A percentile compares a stretch with the other conserved stretches of the same genome.
phyloP scores from a whole-genome alignment of 2,329 filamentous ascomycete genomes.

The Harringtonia aguacate region DNA sequence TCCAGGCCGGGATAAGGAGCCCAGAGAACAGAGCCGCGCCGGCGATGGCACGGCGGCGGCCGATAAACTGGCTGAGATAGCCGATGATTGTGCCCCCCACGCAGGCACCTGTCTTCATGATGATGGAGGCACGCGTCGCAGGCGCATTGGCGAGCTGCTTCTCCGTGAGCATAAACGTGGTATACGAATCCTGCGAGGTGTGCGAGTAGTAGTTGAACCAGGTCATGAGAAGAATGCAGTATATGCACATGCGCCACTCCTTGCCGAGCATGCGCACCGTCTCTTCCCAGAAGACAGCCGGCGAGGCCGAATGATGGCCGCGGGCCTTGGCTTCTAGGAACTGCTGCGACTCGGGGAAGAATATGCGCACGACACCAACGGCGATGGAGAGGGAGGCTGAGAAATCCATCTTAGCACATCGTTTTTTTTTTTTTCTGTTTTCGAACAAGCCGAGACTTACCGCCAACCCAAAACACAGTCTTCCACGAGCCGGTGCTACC shows the following conservation, averaged over 20 bases:
- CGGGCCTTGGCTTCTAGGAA: constrained; percentile 52
- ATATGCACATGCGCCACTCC: constrained; percentile 29
- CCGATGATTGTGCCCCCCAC: constrained; percentile 56
- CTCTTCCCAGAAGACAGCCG: constrained; percentile 5
- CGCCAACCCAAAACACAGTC: constrained; percentile 56
- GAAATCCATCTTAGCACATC: too few relatives aligned
- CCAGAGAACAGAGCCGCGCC: constrained; percentile 56
- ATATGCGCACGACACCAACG: constrained; percentile 56
- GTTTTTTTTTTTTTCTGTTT: too few relatives aligned
- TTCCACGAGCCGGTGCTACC: constrained; percentile 56
- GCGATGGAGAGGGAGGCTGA: constrained; percentile 53
- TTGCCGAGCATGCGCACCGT: constrained; percentile 4
- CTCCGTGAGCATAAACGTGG: constrained; percentile 40
- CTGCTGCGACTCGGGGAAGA: constrained; percentile 65
- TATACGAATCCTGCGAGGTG: constrained; percentile 33
- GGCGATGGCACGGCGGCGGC: constrained; percentile 59
- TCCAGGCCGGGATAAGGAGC: constrained; percentile 75
- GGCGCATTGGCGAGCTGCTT: constrained; percentile 2
- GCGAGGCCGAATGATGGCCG: constrained; percentile 4
- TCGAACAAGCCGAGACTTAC: background rate
- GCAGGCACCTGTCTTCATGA: constrained; percentile 63
- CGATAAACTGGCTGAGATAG: constrained; percentile 58
- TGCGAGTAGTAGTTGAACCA: constrained; percentile 75
- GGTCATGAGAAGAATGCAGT: constrained; percentile 78
- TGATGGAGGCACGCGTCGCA: constrained; percentile 50